Evolutionary conservation across 2,329 filamentous ascomycete species (phyloP).

Genomic region (Pseudopithomyces maydicus): DNA sequence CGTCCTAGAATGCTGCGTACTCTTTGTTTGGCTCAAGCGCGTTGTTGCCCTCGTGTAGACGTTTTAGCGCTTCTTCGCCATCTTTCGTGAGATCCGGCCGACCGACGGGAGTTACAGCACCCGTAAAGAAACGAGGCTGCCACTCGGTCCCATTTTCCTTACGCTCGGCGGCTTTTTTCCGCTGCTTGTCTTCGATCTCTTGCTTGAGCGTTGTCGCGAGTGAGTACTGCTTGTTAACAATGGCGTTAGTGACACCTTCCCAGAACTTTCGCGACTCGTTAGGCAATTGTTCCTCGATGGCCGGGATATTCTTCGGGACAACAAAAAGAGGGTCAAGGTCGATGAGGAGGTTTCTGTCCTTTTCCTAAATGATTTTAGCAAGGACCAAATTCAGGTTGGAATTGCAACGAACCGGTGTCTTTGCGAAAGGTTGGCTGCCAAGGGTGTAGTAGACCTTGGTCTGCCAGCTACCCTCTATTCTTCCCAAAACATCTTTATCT

Average conservation of each 20-base stretch:
- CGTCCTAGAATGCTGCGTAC: constrained; percentile 42
- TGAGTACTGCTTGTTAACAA: constrained; percentile 78
- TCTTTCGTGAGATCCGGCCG: constrained; percentile 67
- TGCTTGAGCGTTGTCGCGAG: constrained; percentile 87
- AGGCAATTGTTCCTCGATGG: constrained; percentile 75
- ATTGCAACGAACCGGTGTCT: constrained; percentile 59
- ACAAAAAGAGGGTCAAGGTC: constrained; percentile 85
- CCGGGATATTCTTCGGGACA: constrained; percentile 78
- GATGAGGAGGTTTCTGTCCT: constrained; percentile 70
- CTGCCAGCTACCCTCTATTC: constrained; percentile 87
- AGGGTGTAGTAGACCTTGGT: constrained; percentile 67
- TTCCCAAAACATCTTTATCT: constrained; percentile 79
- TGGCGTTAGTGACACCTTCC: constrained; percentile 85
- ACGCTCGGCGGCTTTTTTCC: constrained; percentile 80
- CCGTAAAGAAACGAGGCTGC: constrained; percentile 86
- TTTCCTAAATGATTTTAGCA: constrained; percentile 41
- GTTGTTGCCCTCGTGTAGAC: constrained; percentile 59
- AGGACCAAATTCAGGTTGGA: neutral
- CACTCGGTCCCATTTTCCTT: constrained; percentile 72
- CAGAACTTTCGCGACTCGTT: constrained; percentile 92
- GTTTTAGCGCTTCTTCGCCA: constrained; percentile 62
- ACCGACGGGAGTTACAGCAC: constrained; percentile 62
- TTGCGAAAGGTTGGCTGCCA: constrained; percentile 52
- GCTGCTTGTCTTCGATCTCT: constrained; percentile 88
- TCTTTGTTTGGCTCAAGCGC: constrained; percentile 53